These are phyloP conservation scores for Saccharomycopsis schoenii DNA, from an alignment of 805 yeast genomes.

Conservation along the genomic window DNA sequence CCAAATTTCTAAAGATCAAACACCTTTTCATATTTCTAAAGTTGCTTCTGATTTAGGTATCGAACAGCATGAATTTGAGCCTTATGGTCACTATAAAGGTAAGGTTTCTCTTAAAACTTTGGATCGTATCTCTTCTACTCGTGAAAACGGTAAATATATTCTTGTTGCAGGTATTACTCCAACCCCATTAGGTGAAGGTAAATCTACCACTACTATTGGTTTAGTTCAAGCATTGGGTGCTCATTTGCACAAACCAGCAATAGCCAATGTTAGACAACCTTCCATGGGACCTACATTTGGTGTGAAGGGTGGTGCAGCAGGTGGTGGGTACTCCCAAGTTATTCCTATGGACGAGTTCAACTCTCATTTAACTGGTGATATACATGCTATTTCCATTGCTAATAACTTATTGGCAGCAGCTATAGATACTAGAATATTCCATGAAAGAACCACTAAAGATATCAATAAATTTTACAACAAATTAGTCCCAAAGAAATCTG, in stretches of 20 bases:
- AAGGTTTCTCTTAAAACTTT: constrained; percentile 58
- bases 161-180: constrained; percentile 97
- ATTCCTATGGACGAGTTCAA: constrained; percentile 99
- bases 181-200: constrained; percentile 97
- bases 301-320: constrained; percentile 98
- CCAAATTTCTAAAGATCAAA: constrained; percentile 80
- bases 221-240: constrained; percentile 96
- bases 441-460: constrained; percentile 74
- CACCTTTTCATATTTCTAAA: constrained; percentile 68
- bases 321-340: constrained; percentile 97
- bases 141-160: constrained; percentile 74
- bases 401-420: constrained; percentile 94
- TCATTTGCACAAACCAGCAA: constrained; percentile 67
- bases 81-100: constrained; percentile 83
- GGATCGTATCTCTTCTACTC: constrained; percentile 50
- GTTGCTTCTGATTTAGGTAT: constrained; percentile 82
- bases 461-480: constrained; percentile 74
- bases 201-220: constrained; percentile 93
- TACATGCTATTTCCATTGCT: constrained; percentile 92
- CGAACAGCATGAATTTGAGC: constrained; percentile 68
- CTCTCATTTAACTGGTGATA: constrained; percentile 95
- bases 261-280: constrained; percentile 96
- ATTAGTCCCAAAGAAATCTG: constrained; percentile 77
- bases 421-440: constrained; percentile 93
- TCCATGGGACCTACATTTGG: constrained; percentile 99